Base-by-base conservation (phyloP, 2,329 filamentous ascomycete species). In the Xylariaceae sp. region DNA sequence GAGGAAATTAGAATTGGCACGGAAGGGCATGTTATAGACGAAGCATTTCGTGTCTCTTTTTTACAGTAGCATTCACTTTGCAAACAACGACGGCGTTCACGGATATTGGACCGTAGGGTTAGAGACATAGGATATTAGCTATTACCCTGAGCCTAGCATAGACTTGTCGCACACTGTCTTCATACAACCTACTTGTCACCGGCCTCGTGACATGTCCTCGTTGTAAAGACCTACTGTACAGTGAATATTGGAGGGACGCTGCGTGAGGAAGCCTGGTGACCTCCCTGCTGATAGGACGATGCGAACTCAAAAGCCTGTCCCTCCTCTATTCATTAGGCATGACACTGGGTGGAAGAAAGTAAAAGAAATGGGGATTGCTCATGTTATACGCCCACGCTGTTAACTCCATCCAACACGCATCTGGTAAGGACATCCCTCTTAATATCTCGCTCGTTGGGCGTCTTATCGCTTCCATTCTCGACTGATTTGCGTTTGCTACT, bases 1-100 rank as follows among this genome's bases (percentile, higher is more conserved):
- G 55, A 80, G 87, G 67, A 93, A 93, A 77, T 79, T 94, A 45
- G 89, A 93, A 70, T 73, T 93, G 65, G 90, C 89, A 3, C 79
- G 90, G 67, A 93, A 92, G 75, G 90, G 89, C 1, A 64, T 92
- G 71, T 70, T 94, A 47, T 92, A 64, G 20, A n/a, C n/a, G n/a
- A n/a, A n/a, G n/a, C n/a, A n/a, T n/a, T n/a, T n/a, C n/a, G n/a
- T n/a, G n/a, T n/a, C n/a, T n/a, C n/a, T n/a, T n/a, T n/a, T n/a
- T n/a, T n/a, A n/a, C n/a, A n/a, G n/a, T 30, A 30, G 27, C 27
- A 30, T 30, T 30, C 27, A 24, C 43, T 40, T 23, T 23, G 23
- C 18, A 35, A 50, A 50, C 50, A 33, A 41, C 40, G 32, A 44
- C 15, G 33, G 35, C 32, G 26, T 54, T 43, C 27, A 50, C 41